Evolutionary conservation across 2,329 filamentous ascomycete species (phyloP).

Genomic region (Zymoseptoria crescenta): DNA sequence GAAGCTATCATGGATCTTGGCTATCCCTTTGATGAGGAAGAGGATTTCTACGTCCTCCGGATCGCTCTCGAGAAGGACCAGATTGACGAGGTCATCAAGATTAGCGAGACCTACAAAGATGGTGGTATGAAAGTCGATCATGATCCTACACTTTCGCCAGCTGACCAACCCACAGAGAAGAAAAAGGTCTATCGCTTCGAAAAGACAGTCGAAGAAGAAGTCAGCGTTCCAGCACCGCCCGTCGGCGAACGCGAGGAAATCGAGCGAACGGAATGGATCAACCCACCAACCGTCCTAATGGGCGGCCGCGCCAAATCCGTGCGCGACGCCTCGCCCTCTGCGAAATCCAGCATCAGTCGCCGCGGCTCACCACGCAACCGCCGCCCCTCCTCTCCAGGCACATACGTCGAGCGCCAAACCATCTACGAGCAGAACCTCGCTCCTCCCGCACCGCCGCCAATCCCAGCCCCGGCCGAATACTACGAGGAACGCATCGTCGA

Average conservation of each 20-base stretch:
- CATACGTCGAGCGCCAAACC: slow-evolving; percentile 23
- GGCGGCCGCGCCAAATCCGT: slow-evolving; percentile 12
- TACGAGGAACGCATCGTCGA: slow-evolving; percentile 26
- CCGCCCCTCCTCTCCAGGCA: slow-evolving; percentile 18
- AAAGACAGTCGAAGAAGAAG: slow-evolving; percentile 20
- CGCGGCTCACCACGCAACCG: slow-evolving; percentile 18
- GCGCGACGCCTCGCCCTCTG: slow-evolving; percentile 20
- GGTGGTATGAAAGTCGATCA: slow-evolving; percentile 30
- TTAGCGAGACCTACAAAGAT: slow-evolving; percentile 66
- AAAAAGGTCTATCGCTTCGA: slow-evolving; percentile 31
- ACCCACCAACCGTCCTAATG: slow-evolving; percentile 29
- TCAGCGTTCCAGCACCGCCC: slow-evolving; percentile 18
- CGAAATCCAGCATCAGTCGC: slow-evolving; percentile 23
- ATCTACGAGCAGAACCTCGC: slow-evolving; percentile 23
- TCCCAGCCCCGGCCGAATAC: slow-evolving; percentile 21
- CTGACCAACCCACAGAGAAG: slow-evolving; percentile 26
- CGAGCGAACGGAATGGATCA: slow-evolving; percentile 32
- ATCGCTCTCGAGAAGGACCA: slow-evolving; percentile 82
- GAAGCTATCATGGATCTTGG: slow-evolving; percentile 74
- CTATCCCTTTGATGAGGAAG: slow-evolving; percentile 85
- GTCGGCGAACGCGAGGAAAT: slow-evolving; percentile 28
- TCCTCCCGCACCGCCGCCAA: slow-evolving; percentile 16
- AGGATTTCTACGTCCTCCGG: slow-evolving; percentile 70
- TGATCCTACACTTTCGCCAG: neutral
- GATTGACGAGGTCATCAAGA: slow-evolving; percentile 79